A percentile compares a stretch with the other conserved stretches of the same genome.
These are phyloP conservation scores for Carex parvula DNA, from an alignment of 176 grass and related monocot species.

Conservation along the genomic window DNA sequence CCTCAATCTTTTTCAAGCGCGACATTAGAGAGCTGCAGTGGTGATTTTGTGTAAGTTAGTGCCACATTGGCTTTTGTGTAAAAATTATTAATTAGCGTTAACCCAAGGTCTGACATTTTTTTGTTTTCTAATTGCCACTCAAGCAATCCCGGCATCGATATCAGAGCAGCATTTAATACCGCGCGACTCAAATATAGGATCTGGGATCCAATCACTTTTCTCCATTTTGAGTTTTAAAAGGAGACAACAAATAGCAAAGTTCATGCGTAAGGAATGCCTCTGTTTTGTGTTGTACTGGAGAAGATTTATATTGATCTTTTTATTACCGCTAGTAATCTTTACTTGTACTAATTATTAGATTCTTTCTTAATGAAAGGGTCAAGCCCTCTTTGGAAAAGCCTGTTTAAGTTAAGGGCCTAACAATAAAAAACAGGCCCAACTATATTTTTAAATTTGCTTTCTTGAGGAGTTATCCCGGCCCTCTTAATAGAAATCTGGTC, in stretches of 20 bases:
- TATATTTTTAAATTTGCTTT: background rate
- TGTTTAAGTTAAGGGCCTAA: background rate
- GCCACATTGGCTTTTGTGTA: slow-evolving; percentile 23
- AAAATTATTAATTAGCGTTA: slow-evolving; percentile 4
- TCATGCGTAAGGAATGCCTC: background rate
- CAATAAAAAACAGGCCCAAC: background rate
- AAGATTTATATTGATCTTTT: background rate
- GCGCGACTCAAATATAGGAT: background rate
- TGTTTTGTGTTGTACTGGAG: background rate
- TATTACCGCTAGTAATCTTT: background rate
- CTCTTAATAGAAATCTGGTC: background rate
- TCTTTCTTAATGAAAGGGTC: background rate
- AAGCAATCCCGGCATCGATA: background rate
- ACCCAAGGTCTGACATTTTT: slow-evolving; percentile 40
- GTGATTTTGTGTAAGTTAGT: slow-evolving; percentile 28
- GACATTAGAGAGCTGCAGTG: background rate
- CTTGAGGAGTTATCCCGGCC: background rate
- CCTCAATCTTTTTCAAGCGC: background rate
- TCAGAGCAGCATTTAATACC: slow-evolving; percentile 22
- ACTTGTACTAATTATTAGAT: background rate
- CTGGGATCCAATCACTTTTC: background rate
- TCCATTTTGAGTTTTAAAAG: background rate
- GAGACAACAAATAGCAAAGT: background rate
- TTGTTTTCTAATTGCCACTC: slow-evolving; percentile 20
- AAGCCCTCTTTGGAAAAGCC: background rate